These are phyloP conservation scores for Blepharisma stoltei DNA, from an alignment of 73 alveolate species.

Conservation along the genomic window DNA sequence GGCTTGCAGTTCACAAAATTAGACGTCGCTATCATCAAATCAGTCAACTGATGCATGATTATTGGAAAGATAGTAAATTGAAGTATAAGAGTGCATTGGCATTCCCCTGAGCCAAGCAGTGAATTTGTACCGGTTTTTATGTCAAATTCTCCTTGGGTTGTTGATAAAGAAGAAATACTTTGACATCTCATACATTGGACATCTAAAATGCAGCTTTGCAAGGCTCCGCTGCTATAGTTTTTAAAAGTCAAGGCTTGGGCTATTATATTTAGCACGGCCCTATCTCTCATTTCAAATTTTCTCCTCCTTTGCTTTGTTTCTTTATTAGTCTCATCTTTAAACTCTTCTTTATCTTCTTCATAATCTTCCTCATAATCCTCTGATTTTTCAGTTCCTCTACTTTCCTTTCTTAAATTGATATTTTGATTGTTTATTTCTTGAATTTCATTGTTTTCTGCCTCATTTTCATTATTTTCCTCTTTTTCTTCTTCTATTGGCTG, in stretches of 20 bases:
- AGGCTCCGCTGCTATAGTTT: background rate
- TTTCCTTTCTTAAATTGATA: background rate
- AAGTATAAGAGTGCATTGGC: background rate
- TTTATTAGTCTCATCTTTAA: background rate
- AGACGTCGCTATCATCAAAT: background rate
- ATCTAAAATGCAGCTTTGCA: background rate
- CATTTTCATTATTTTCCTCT: background rate
- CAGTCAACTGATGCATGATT: background rate
- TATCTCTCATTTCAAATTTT: background rate
- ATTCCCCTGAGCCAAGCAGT: background rate
- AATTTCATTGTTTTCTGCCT: background rate
- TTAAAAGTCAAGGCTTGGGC: constrained; percentile 2
- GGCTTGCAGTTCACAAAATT: background rate
- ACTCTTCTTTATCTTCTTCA: background rate
- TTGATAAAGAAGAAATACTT: background rate
- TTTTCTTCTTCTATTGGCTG: background rate
- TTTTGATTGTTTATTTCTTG: background rate
- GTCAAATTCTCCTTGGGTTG: background rate
- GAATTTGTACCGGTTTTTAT: background rate
- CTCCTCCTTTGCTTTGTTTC: background rate
- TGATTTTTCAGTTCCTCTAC: background rate
- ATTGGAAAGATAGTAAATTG: background rate
- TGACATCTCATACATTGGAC: background rate
- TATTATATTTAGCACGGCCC: background rate
- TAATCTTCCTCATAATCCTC: background rate